Conservation (phyloP, 75 land plant genomes). For the Selaginella moellendorffii region DNA sequence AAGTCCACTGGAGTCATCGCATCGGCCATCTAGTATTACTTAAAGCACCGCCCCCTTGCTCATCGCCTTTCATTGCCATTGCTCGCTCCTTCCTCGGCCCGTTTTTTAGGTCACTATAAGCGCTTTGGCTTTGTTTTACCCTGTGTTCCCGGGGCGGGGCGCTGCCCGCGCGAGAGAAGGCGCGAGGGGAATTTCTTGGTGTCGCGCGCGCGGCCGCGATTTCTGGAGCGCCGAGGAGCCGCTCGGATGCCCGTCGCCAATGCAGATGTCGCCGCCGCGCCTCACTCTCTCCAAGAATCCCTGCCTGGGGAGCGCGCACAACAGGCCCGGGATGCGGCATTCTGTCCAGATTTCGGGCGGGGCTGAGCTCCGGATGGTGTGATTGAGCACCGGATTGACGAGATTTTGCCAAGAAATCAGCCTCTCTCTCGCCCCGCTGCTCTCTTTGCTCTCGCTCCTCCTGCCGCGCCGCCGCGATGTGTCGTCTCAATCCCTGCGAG, state of each 20-base stretch:
- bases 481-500: not conserved
- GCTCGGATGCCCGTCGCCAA: too few species aligned
- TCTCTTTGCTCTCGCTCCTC: too few species aligned
- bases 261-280: too few species aligned
- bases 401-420: not conserved
- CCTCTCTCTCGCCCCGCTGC: too few species aligned
- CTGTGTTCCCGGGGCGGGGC: not conserved
- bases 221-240: not conserved
- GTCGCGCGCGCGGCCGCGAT: not conserved
- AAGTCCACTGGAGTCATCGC: too few species aligned
- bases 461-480: too few species aligned
- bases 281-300: not conserved
- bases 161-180: not conserved
- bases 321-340: not conserved
- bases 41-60: constrained; percentile 1
- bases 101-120: not conserved
- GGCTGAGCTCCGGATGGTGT: not conserved
- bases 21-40: not conserved
- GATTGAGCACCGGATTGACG: not conserved
- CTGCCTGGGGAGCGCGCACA: not conserved
- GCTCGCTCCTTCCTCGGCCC: too few species aligned
- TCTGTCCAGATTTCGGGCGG: not conserved
- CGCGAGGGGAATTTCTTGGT: not conserved
- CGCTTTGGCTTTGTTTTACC: not conserved
- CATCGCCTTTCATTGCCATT: not conserved